Percentiles rank a stretch among this genome's conserved stretches.
phyloP scores from a whole-genome alignment of 2,329 filamentous ascomycete genomes.

The Aspergillus latus region DNA sequence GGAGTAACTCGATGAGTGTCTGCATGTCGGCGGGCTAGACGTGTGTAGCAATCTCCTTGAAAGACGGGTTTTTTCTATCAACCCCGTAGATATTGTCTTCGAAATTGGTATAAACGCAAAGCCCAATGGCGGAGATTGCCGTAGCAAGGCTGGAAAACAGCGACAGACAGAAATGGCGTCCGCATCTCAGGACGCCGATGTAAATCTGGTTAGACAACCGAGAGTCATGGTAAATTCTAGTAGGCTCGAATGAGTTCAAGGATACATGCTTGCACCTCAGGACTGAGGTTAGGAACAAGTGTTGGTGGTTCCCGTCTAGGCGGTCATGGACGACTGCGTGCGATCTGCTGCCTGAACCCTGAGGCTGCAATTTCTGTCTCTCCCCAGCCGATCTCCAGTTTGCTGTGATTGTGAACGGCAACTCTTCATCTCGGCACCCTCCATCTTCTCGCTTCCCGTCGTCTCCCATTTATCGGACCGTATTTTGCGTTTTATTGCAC shows the following conservation, averaged over 20 bases:
- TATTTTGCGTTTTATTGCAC: too few species aligned
- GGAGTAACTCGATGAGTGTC: constrained; percentile 14
- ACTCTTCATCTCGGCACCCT: too few species aligned
- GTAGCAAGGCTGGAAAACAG: constrained; percentile 18
- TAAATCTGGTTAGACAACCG: neutral
- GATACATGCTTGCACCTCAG: neutral
- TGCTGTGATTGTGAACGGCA: neutral
- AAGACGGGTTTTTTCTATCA: constrained; percentile 22
- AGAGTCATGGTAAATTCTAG: too few species aligned
- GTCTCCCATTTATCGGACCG: neutral
- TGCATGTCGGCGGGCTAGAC: constrained; percentile 14
- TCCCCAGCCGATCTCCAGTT: neutral
- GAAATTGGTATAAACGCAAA: constrained; percentile 20
- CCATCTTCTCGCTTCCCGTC: neutral
- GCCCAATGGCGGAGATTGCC: constrained; percentile 28
- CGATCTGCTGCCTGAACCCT: neutral
- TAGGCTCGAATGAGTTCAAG: neutral
- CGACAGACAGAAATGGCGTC: constrained; percentile 10
- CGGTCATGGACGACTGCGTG: neutral
- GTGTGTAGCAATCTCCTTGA: constrained; percentile 14
- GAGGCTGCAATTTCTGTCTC: neutral
- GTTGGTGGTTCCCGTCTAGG: neutral
- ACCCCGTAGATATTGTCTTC: constrained; percentile 24
- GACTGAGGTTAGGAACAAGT: neutral
- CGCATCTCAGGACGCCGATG: neutral